phyloP scores from a whole-genome alignment of 1,284 basidiomycete species.

The Ustilago nuda region DNA sequence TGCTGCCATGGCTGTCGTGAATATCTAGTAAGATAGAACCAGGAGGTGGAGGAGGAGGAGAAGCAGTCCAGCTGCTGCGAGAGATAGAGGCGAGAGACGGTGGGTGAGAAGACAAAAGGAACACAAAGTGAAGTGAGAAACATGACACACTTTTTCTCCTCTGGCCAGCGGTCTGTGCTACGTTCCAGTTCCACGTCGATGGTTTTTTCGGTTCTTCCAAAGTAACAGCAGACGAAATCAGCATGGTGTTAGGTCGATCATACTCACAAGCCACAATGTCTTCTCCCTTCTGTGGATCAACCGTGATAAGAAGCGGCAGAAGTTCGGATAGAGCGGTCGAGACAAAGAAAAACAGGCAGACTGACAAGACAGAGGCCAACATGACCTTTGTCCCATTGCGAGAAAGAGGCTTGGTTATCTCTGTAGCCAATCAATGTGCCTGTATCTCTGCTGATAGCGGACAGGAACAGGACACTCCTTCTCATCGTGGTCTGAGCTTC shows the following conservation, averaged over 20 bases:
- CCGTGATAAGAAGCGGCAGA: conserved; percentile 4
- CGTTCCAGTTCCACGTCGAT: conserved; percentile 37
- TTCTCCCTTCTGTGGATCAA: neutral
- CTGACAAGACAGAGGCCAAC: neutral
- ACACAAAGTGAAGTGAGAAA: conserved; percentile 1
- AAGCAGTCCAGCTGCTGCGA: neutral
- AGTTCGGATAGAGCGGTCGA: neutral
- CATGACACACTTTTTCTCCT: conserved; percentile 4
- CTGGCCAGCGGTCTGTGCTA: conserved; percentile 2
- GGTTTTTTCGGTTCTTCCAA: conserved; percentile 34
- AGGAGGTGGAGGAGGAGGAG: neutral
- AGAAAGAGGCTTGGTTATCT: neutral
- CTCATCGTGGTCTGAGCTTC: neutral
- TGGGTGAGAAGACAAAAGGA: conserved; percentile 1
- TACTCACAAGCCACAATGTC: neutral
- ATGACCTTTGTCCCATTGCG: neutral
- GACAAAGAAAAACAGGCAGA: neutral
- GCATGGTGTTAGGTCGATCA: neutral
- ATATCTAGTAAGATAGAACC: neutral
- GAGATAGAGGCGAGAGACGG: neutral
- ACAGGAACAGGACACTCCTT: neutral
- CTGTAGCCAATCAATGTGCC: conserved; percentile 4
- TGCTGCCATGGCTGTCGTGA: conserved; percentile 15
- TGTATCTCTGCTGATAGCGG: neutral
- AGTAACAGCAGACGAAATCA: conserved; percentile 15